A percentile compares a stretch with the other conserved stretches of the same genome.
Conservation (phyloP, 805 yeast species). For the Candida peoriensis region DNA sequence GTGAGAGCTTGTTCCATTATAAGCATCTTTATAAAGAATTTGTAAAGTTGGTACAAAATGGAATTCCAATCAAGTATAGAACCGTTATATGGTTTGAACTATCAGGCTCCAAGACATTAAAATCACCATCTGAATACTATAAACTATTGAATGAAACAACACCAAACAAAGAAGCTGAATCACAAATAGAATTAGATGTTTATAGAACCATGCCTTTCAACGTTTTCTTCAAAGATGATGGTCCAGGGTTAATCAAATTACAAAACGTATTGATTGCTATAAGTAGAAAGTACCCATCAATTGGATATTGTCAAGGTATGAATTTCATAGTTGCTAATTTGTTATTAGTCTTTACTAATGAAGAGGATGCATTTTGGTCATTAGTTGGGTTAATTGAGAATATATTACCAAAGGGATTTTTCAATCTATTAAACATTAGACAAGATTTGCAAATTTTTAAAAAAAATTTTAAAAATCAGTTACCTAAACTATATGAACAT, state of each 20-base stretch:
- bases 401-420: conserved; percentile 40
- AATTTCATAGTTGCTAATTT: conserved; percentile 52
- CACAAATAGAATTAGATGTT: conserved; percentile 48
- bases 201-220: conserved; percentile 53
- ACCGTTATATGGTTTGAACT: conserved; percentile 48
- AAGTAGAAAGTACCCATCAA: conserved; percentile 38
- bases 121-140: conserved; percentile 44
- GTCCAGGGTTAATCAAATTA: conserved; percentile 47
- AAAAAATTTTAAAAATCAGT: conserved; percentile 28
- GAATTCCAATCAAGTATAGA: conserved; percentile 45
- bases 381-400: conserved; percentile 44
- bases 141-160: conserved; percentile 22
- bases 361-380: conserved; percentile 52
- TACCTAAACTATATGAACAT: conserved; percentile 38
- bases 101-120: conserved; percentile 41
- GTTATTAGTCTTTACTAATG: conserved; percentile 36
- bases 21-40: conserved; percentile 26
- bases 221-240: conserved; percentile 45
- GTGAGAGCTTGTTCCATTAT: conserved; percentile 27
- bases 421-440: conserved; percentile 32
- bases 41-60: conserved; percentile 34
- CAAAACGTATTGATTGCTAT: conserved; percentile 46
- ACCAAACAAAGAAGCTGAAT: conserved; percentile 29
- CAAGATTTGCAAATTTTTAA: conserved; percentile 36
- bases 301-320: conserved; percentile 61